Evolutionary conservation across 2,329 filamentous ascomycete genomes (phyloP), one percentile per base, ranked within the genome.

Genomic region (Talaromyces sp.): DNA sequence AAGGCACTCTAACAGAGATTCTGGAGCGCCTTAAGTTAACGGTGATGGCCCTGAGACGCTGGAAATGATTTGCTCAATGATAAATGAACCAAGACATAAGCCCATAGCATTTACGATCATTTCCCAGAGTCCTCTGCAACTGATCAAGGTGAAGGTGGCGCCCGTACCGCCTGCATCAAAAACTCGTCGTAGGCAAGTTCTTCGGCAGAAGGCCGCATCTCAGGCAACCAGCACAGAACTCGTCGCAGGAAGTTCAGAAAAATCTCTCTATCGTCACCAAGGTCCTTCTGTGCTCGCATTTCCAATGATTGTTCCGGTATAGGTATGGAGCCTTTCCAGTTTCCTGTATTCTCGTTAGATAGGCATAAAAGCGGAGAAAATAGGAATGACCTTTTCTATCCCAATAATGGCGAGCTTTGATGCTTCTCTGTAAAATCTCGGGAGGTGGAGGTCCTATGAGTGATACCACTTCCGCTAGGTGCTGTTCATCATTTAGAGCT

Each of bases 221-320:
- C 67, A 2, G 65, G 64, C 16, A 66, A 30, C 71, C 70, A 74
- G 29, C 62, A 58, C 27, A 73, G 54, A 49, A 72, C 67, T 45
- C 64, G 68, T 13, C 65, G 62, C 39, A 71, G 54, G 35, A 72
- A 66, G 1, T 41, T 40, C 8, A 72, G 37, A 52, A 73, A 68
- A 27, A 61, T 52, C 2, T 44, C 52, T 51, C 56, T 65, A 39
- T 70, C 60, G 39, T 65, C 58, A 30, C 62, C 64, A 7, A 51
- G 47, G 33, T 69, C 60, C 43, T 59, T 57, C 20, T 44, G 59
- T 47, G 64, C 65, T 49, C 54, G 47, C 3, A 46, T 54, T 45
- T 69, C 62, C 2, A 71, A 54, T 11, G 55, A 60, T 33, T 52
- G 58, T 13, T 65, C 58, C 9, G 68, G 66, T 53, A 70, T 63